phyloP scores from a whole-genome alignment of 805 yeast genomes.

The Lipomyces orientalis region DNA sequence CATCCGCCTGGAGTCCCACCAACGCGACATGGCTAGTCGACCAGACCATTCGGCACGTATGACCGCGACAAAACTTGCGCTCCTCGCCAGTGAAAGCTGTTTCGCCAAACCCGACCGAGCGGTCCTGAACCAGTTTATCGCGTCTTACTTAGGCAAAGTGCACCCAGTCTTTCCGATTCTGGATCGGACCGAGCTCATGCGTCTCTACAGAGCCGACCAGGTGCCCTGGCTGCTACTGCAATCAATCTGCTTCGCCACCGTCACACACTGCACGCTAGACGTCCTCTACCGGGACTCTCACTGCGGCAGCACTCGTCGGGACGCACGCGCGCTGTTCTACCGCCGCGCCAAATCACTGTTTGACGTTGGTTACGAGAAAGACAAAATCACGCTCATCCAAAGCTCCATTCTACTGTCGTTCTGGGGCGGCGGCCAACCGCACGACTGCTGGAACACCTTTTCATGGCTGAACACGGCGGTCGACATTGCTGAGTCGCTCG shows the following conservation, averaged over 20 bases:
- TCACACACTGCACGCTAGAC: constrained; percentile 8
- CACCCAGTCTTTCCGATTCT: constrained; percentile 34
- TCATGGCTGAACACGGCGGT: constrained; percentile 22
- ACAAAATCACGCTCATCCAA: constrained; percentile 8
- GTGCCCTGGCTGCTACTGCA: constrained; percentile 25
- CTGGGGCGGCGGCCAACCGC: constrained; percentile 17
- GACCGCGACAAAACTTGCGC: constrained; percentile 6
- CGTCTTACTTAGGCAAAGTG: constrained; percentile 27
- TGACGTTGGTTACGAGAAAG: constrained; percentile 10
- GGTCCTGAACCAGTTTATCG: constrained; percentile 17
- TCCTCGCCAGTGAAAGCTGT: constrained; percentile 16
- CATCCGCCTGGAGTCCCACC: no score
- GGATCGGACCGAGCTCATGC: constrained; percentile 10
- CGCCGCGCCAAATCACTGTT: constrained; percentile 16
- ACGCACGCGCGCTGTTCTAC: constrained; percentile 14
- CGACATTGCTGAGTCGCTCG: constrained; percentile 4
- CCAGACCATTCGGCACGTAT: constrained; percentile 12
- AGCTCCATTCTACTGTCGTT: constrained; percentile 16
- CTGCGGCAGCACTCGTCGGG: constrained; percentile 4
- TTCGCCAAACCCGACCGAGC: constrained; percentile 19
- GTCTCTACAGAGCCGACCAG: constrained; percentile 2
- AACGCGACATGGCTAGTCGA: no score
- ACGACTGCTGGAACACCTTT: constrained; percentile 7
- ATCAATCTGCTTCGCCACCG: constrained; percentile 25
- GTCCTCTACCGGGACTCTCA: background rate